These are phyloP conservation scores for Coemansia sp. DNA, from an alignment of 192 early-diverging fungal species.

Conservation along the genomic window DNA sequence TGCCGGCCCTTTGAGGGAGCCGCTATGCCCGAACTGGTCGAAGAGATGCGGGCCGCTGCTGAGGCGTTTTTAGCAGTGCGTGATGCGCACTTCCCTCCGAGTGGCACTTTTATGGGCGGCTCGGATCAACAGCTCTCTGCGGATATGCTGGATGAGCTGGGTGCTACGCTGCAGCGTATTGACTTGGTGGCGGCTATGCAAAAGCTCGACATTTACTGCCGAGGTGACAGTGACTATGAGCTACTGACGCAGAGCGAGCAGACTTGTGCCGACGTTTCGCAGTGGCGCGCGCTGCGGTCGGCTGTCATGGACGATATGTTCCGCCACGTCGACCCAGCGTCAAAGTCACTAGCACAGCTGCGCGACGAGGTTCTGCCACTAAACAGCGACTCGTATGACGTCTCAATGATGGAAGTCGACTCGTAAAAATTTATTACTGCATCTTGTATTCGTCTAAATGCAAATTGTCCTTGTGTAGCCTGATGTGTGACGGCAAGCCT, in stretches of 20 bases:
- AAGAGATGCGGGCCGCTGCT: conserved; percentile 35
- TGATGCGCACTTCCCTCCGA: neutral
- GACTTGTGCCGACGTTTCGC: conserved; percentile 33
- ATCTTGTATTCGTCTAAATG: conserved; percentile 19
- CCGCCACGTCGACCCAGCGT: conserved; percentile 35
- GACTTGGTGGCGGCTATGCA: conserved; percentile 32
- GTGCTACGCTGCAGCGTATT: conserved; percentile 18
- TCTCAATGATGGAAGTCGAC: neutral
- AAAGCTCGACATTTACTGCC: conserved; percentile 41
- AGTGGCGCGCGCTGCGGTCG: conserved; percentile 46
- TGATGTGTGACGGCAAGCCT: conserved; percentile 46
- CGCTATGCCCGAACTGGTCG: conserved; percentile 45
- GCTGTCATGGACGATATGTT: conserved; percentile 43
- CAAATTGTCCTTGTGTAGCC: conserved; percentile 40
- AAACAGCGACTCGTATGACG: neutral
- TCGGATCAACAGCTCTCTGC: neutral
- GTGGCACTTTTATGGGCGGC: conserved; percentile 14
- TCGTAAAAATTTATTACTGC: neutral
- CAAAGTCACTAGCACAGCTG: conserved; percentile 23
- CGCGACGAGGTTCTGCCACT: conserved; percentile 24
- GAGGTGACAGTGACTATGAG: conserved; percentile 49
- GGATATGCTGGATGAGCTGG: conserved; percentile 23
- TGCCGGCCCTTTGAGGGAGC: conserved; percentile 72
- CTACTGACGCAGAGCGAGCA: conserved; percentile 45
- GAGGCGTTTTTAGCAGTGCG: conserved; percentile 20